Evolutionary conservation across 2,329 filamentous ascomycete species (phyloP).

Genomic region (Herpotrichia juniperi): DNA sequence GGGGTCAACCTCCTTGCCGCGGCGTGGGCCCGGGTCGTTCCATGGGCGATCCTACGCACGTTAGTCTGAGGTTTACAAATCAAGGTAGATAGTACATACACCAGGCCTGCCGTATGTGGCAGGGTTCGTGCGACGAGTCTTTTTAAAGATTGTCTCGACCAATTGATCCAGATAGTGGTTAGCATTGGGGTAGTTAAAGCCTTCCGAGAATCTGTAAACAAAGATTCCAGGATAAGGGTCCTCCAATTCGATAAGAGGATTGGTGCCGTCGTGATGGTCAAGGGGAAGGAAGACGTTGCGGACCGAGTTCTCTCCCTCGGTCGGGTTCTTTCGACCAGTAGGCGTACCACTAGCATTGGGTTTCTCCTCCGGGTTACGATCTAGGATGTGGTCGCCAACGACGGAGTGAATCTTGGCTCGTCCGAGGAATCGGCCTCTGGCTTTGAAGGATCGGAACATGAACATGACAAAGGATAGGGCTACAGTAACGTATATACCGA

Average conservation of each 20-base stretch:
- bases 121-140: constrained; percentile 79
- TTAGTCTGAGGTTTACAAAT: constrained; percentile 4
- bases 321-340: constrained; percentile 22
- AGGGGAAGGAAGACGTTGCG: constrained; percentile 88
- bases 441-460: constrained; percentile 82
- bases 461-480: constrained; percentile 76
- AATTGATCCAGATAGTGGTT: constrained; percentile 83
- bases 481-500: constrained; percentile 90
- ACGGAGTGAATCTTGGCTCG: constrained; percentile 86
- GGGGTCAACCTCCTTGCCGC: constrained; percentile 53
- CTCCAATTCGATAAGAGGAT: constrained; percentile 78
- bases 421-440: constrained; percentile 84
- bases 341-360: constrained; percentile 10
- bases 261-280: constrained; percentile 85
- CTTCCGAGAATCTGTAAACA: constrained; percentile 95
- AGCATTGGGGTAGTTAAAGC: constrained; percentile 95
- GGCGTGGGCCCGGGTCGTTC: constrained; percentile 87
- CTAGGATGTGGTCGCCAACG: constrained; percentile 71
- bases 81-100: constrained; percentile 22
- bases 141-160: constrained; percentile 50
- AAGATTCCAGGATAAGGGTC: constrained; percentile 91
- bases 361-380: constrained; percentile 52
- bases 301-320: constrained; percentile 51
- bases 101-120: constrained; percentile 61
- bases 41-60: constrained; percentile 75